Base-by-base conservation (phyloP, 2,329 filamentous ascomycete species). In the Orbilia oligospora region DNA sequence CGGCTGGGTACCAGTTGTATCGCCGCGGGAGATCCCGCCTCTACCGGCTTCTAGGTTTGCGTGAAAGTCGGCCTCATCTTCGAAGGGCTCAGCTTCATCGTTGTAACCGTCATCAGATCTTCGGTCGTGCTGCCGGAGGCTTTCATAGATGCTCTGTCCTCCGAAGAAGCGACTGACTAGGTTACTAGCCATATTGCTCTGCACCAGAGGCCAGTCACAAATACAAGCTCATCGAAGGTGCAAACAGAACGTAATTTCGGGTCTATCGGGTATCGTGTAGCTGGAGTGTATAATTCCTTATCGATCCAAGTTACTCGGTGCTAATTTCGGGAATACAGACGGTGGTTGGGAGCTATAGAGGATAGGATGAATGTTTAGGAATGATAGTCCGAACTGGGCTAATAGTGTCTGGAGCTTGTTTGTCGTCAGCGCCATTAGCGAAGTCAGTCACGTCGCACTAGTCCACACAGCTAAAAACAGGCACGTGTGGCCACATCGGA, bases 101-200 rank as follows among this genome's bases (percentile, higher is more conserved):
- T 82, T 80, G 22, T 79, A 81, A 46, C 79, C 81, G 3, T 80
- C 80, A 48, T 81, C 80, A 4, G 80, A 75, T 20, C 71, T 68
- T 49, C 70, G 69, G 24, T 82, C 81, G 38, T 82, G 79, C 51
- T 82, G 80, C 24, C 81, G 81, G 27, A 82, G 76, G 46, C 80
- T 81, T 69, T 82, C 81, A 51, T 82, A 82, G 66, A 82, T 81
- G 30, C 80, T 81, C 9, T 77, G 79, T 53, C 75, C 79, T 36
- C 79, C 79, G 61, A 81, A 80, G 44, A 76, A 72, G 16, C 76
- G 69, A 46, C 53, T 69, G 41, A 79, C 76, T 36, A 79, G 27
- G 65, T 79, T 79, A 46, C 69, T 61, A 27, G 76, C 76, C 76
- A 79, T 79, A 22, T 61, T 61, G 56, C 61, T 38, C 46, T 65